Conservation (phyloP, 768 basidiomycete species). For the Dictyophora rubrovolvata region DNA sequence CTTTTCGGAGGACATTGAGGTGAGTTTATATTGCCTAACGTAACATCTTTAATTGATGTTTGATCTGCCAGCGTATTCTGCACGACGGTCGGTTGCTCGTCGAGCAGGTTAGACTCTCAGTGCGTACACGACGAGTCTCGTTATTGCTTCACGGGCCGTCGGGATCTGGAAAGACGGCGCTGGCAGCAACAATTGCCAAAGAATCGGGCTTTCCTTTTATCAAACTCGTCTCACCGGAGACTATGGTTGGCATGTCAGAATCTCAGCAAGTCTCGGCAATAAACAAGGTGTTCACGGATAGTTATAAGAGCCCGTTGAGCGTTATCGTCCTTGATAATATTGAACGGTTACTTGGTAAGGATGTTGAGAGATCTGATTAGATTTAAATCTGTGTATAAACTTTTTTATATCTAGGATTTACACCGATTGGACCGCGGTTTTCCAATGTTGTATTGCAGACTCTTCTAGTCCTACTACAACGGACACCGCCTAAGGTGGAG, state of each 20-base stretch:
- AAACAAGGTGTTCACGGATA: constrained; percentile 87
- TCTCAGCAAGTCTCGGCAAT: constrained; percentile 84
- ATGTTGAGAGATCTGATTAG: too few species aligned
- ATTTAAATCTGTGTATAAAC: not conserved
- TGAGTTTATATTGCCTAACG: constrained; percentile 34
- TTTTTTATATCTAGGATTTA: constrained; percentile 65
- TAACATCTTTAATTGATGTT: not conserved
- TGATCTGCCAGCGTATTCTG: constrained; percentile 56
- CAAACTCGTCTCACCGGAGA: constrained; percentile 91
- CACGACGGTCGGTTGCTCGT: constrained; percentile 82
- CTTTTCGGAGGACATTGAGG: constrained; percentile 65
- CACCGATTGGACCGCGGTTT: constrained; percentile 92
- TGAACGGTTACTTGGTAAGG: constrained; percentile 81
- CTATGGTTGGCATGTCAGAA: constrained; percentile 95
- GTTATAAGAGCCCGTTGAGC: constrained; percentile 94
- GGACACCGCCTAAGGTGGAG: constrained; percentile 83
- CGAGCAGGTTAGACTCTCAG: constrained; percentile 86
- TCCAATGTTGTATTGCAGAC: constrained; percentile 91
- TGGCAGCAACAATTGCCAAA: constrained; percentile 90
- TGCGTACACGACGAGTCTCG: constrained; percentile 85
- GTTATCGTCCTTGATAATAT: constrained; percentile 93
- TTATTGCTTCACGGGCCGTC: constrained; percentile 83
- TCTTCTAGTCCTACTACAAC: constrained; percentile 75
- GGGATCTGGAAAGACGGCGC: constrained; percentile 88
- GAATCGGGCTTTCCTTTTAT: constrained; percentile 95